Percentiles rank a stretch among this genome's conserved stretches.
phyloP scores from a whole-genome alignment of 1,284 basidiomycete species.

The Austroboletus niveus region DNA sequence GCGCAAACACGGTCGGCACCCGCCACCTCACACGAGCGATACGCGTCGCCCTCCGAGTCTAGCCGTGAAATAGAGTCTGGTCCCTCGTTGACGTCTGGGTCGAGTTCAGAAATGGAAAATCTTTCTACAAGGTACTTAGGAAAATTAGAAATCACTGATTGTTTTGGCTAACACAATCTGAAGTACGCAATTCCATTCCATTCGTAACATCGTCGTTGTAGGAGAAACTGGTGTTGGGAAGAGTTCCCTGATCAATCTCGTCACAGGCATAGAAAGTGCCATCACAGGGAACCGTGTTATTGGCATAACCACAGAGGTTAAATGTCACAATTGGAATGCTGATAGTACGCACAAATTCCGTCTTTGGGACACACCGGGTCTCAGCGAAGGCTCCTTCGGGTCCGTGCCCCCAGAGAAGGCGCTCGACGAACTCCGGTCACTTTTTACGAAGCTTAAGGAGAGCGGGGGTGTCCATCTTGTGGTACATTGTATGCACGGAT shows the following conservation, averaged over 20 bases:
- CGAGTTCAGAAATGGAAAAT: conserved; percentile 3
- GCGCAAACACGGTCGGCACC: not conserved
- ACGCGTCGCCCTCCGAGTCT: conserved; percentile 9
- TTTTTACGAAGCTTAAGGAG: conserved; percentile 24
- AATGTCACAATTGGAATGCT: conserved; percentile 22
- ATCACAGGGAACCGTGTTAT: conserved; percentile 28
- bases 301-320: conserved; percentile 27
- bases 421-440: conserved; percentile 23
- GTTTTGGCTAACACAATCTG: conserved; percentile 7
- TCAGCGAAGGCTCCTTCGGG: conserved; percentile 5
- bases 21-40: conserved; percentile 18
- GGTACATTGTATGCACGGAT: conserved; percentile 32
- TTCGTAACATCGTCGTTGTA: conserved; percentile 30
- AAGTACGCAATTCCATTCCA: conserved; percentile 14
- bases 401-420: conserved; percentile 26
- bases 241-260: conserved; percentile 33
- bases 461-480: conserved; percentile 30
- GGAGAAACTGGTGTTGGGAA: conserved; percentile 12
- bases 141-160: too few species aligned
- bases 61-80: conserved; percentile 4
- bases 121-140: too few species aligned
- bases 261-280: conserved; percentile 20
- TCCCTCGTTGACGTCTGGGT: not conserved
- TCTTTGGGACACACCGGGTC: conserved; percentile 34
- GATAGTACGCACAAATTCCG: conserved; percentile 22